Conservation (phyloP, 352 stramenopile species). For the Pythium apleroticum region DNA sequence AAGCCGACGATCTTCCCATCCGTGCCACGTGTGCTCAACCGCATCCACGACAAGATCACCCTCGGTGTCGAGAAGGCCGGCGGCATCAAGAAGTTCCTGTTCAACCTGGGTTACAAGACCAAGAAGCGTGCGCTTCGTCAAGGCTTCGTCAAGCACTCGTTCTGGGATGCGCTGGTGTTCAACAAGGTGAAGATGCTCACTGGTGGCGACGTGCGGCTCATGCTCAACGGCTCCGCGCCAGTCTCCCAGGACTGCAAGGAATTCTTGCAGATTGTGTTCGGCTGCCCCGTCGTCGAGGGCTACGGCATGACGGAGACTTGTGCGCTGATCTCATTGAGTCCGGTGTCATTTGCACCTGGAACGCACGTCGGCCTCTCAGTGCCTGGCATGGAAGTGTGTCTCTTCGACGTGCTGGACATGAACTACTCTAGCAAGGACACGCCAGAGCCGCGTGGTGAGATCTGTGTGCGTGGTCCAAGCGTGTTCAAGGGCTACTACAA, state of each 20-base stretch:
- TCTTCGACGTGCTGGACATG: slow-evolving; percentile 96
- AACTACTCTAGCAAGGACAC: slow-evolving; percentile 84
- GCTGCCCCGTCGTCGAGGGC: slow-evolving; percentile 89
- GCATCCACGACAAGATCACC: slow-evolving; percentile 93
- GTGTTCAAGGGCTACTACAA: slow-evolving; percentile 95
- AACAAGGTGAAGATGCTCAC: slow-evolving; percentile 92
- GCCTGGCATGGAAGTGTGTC: slow-evolving; percentile 84
- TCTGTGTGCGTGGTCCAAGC: slow-evolving; percentile 83
- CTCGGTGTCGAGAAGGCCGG: slow-evolving; percentile 33
- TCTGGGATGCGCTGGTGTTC: slow-evolving; percentile 96
- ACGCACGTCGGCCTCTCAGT: slow-evolving; percentile 92
- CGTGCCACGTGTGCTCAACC: slow-evolving; percentile 93
- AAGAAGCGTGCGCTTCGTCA: slow-evolving; percentile 40
- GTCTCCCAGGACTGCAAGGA: slow-evolving; percentile 91
- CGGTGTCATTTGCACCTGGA: slow-evolving; percentile 35
- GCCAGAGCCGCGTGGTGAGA: slow-evolving; percentile 71
- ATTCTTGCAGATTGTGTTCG: slow-evolving; percentile 94
- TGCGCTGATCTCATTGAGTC: slow-evolving; percentile 40
- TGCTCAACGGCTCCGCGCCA: slow-evolving; percentile 94
- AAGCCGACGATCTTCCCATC: slow-evolving; percentile 88
- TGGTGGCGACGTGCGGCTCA: slow-evolving; percentile 86
- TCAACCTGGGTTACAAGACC: slow-evolving; percentile 39
- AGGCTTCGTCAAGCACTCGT: slow-evolving; percentile 42
- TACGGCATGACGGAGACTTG: slow-evolving; percentile 94
- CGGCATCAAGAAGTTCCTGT: slow-evolving; percentile 33